phyloP scores from a whole-genome alignment of 257 asterid genomes.

The Jacaranda mimosifolia region DNA sequence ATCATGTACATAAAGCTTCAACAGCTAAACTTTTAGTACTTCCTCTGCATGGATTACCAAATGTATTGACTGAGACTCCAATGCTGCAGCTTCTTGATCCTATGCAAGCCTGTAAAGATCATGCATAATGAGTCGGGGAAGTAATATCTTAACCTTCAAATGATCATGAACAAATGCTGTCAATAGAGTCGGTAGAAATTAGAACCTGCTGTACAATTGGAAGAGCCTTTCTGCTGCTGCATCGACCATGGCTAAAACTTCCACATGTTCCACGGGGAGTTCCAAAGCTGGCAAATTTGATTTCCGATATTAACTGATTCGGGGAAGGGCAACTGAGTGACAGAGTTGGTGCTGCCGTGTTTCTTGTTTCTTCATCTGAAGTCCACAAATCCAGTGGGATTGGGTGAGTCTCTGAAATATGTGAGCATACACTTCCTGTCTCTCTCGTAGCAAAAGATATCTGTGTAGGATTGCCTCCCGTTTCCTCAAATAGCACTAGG shows the following conservation, averaged over 20 bases:
- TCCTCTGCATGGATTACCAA: slow-evolving; percentile 85
- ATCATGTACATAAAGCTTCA: slow-evolving; percentile 76
- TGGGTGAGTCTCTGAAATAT: slow-evolving; percentile 76
- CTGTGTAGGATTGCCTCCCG: slow-evolving; percentile 85
- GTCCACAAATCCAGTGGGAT: slow-evolving; percentile 75
- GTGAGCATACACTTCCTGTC: slow-evolving; percentile 65
- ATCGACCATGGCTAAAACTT: slow-evolving; percentile 82
- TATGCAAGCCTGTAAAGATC: slow-evolving; percentile 70
- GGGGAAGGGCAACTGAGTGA: slow-evolving; percentile 68
- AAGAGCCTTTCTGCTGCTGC: slow-evolving; percentile 70
- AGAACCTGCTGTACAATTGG: slow-evolving; percentile 68
- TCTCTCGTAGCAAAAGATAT: slow-evolving; percentile 71
- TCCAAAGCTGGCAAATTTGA: slow-evolving; percentile 91
- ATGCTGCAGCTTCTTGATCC: slow-evolving; percentile 77
- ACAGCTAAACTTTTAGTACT: slow-evolving; percentile 74
- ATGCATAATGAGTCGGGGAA: background rate
- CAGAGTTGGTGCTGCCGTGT: slow-evolving; percentile 52
- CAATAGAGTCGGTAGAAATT: background rate
- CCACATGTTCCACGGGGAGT: slow-evolving; percentile 89
- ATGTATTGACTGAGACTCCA: slow-evolving; percentile 61
- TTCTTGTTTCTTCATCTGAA: slow-evolving; percentile 50
- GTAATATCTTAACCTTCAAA: background rate
- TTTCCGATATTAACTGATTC: slow-evolving; percentile 70
- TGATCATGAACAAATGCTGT: too few relatives aligned
- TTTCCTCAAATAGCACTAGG: slow-evolving; percentile 83